Conservation (phyloP, 805 yeast species). For the Sugiyamaella chiloensis region DNA sequence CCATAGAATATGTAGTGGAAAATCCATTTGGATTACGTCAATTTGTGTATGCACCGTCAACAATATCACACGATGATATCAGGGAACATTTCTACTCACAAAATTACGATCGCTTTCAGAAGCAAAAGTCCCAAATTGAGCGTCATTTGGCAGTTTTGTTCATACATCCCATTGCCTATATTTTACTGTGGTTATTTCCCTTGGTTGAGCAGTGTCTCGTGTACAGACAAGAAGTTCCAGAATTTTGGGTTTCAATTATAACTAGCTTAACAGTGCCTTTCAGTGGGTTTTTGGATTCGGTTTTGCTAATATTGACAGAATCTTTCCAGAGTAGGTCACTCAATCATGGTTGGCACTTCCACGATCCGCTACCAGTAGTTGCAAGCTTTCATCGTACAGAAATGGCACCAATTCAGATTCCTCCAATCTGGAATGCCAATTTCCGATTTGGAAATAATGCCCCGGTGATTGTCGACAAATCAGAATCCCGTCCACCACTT, state of each 20-base stretch:
- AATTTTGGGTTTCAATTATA: conserved; percentile 59
- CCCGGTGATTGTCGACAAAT: no score
- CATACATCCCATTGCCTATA: conserved; percentile 78
- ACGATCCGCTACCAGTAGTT: no score
- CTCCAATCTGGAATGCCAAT: no score
- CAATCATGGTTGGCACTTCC: no score
- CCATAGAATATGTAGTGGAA: conserved; percentile 1
- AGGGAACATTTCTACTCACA: conserved; percentile 33
- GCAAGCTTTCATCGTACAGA: no score
- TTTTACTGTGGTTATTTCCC: conserved; percentile 79
- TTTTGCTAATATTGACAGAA: conserved; percentile 62
- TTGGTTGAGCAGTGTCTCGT: conserved; percentile 52
- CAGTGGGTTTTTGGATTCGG: conserved; percentile 70
- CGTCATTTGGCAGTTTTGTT: conserved; percentile 75
- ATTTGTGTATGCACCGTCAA: background rate
- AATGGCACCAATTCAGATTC: no score
- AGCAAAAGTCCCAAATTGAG: conserved; percentile 61
- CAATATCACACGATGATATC: background rate
- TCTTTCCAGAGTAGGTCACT: no score
- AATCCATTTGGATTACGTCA: background rate
- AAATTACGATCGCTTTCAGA: conserved; percentile 56
- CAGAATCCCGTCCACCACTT: no score
- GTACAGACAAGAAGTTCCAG: background rate
- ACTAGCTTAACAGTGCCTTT: conserved; percentile 75
- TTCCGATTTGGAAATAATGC: no score